Base-by-base conservation (phyloP, 2,329 filamentous ascomycete species). In the Microcyclosporella mali region DNA sequence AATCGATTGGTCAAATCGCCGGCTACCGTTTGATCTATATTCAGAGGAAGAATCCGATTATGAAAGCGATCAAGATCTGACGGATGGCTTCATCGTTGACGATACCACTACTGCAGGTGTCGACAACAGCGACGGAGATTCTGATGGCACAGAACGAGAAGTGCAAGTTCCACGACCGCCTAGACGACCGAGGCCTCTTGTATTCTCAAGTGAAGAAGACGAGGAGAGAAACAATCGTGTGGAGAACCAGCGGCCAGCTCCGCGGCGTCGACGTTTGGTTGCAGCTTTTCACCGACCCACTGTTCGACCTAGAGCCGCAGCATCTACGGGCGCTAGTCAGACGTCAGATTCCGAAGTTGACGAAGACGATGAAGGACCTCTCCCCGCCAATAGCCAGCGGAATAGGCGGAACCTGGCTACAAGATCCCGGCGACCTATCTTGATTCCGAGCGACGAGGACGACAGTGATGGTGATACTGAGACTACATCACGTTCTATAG, bases 41-140 rank as follows among this genome's bases (percentile, higher is more conserved):
- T 68, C 74, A 18, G 66, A 66, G 12, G 59, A 64, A 14, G 58
- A 61, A 31, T 28, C 33, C 15, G 44, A 43, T 18, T 18, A 32
- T 11, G 43, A 49, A 14, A 38, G 19, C 17, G 36, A 15, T 9
- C 37, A 43, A 16, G 45, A 34, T 10, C 33, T 25, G 30, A 42
- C 47, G 40, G 40, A 41, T 27, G 43, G 39, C 10, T 53, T 55
- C 41, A 49, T 51, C 14, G 41, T 46, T 31, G 46, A 49, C 14
- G 45, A 49, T 30, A 16, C 37, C 39, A 37, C 43, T 21, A 33
- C 41, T 27, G 28, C 25, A 18, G 41, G 43, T 4, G 45, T 53
- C 21, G 42, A 49, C 27, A 43, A 56, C 12, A 43, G 40, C 34
- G 49, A 46, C 21, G 53, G 47, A 11, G 47, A 51, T 33, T 44